phyloP scores from a whole-genome alignment of 2,329 filamentous ascomycete species.

The Paecilomyces fulvus region DNA sequence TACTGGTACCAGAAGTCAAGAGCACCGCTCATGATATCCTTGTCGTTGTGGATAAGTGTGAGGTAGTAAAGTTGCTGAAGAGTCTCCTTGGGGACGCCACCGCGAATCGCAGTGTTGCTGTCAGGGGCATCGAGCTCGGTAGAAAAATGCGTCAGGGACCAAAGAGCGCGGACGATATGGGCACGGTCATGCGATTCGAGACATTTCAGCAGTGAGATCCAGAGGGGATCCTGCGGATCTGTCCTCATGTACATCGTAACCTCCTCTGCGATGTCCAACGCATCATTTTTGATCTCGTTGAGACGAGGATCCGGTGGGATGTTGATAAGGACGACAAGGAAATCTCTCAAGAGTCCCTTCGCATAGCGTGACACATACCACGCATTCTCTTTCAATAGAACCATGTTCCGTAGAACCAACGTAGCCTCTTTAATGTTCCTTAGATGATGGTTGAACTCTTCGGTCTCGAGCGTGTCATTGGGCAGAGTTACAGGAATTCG shows the following conservation, averaged over 20 bases:
- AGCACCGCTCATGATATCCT: constrained; percentile 78
- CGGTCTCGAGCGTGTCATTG: constrained; percentile 61
- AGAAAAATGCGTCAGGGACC: constrained; percentile 76
- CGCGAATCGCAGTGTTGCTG: constrained; percentile 45
- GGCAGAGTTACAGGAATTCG: constrained; percentile 52
- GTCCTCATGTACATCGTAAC: constrained; percentile 73
- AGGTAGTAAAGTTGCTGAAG: constrained; percentile 46
- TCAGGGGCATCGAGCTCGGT: constrained; percentile 79
- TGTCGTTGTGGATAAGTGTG: constrained; percentile 53
- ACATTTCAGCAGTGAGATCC: constrained; percentile 54
- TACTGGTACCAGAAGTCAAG: constrained; percentile 96
- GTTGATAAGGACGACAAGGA: constrained; percentile 72
- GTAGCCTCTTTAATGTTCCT: constrained; percentile 76
- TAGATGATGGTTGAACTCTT: constrained; percentile 61
- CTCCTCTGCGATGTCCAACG: constrained; percentile 84
- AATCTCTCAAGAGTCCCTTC: constrained; percentile 58
- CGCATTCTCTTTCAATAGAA: constrained; percentile 85
- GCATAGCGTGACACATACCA: constrained; percentile 67
- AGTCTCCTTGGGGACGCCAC: constrained; percentile 56
- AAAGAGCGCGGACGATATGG: constrained; percentile 68
- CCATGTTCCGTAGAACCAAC: constrained; percentile 88
- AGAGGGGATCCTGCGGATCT: constrained; percentile 66
- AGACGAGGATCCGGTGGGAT: constrained; percentile 62
- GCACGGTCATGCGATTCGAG: constrained; percentile 67
- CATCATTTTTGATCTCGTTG: constrained; percentile 81